Percentiles rank a stretch among this genome's conserved stretches.
Evolutionary conservation across 2,329 filamentous ascomycete species (phyloP).

Genomic region (Cryphonectria parasitica): DNA sequence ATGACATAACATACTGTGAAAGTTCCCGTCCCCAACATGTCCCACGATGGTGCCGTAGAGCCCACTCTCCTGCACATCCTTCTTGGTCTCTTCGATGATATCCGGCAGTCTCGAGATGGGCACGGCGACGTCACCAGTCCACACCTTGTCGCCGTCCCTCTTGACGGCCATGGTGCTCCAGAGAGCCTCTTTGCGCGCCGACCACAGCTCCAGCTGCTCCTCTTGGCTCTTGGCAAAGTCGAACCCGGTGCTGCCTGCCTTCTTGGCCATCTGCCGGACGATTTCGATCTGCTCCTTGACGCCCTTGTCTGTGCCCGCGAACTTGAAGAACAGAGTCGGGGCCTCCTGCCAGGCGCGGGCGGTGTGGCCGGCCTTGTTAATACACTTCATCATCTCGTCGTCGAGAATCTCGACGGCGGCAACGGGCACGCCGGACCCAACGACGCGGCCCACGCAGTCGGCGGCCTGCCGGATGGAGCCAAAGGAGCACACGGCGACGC

Average conservation of each 20-base stretch:
- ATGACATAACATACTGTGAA: conserved; percentile 51
- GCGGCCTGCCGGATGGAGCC: conserved; percentile 69
- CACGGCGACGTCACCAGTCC: conserved; percentile 72
- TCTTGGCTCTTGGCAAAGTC: conserved; percentile 73
- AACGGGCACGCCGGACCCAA: conserved; percentile 79
- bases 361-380: conserved; percentile 69
- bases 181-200: conserved; percentile 46
- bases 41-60: conserved; percentile 62
- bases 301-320: conserved; percentile 68
- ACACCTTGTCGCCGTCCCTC: conserved; percentile 57
- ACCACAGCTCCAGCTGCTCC: conserved; percentile 74
- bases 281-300: conserved; percentile 80
- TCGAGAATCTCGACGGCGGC: conserved; percentile 93
- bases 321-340: conserved; percentile 85
- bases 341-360: conserved; percentile 69
- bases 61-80: conserved; percentile 47
- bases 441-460: conserved; percentile 78
- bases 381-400: conserved; percentile 81
- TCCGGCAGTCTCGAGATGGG: conserved; percentile 63
- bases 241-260: conserved; percentile 68
- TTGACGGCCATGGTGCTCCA: conserved; percentile 64
- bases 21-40: conserved; percentile 79
- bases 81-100: conserved; percentile 45
- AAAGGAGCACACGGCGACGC: conserved; percentile 73
- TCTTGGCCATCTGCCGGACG: conserved; percentile 66